Evolutionary conservation across 257 asterid genomes (phyloP).

Genomic region (Haberlea rhodopensis): DNA sequence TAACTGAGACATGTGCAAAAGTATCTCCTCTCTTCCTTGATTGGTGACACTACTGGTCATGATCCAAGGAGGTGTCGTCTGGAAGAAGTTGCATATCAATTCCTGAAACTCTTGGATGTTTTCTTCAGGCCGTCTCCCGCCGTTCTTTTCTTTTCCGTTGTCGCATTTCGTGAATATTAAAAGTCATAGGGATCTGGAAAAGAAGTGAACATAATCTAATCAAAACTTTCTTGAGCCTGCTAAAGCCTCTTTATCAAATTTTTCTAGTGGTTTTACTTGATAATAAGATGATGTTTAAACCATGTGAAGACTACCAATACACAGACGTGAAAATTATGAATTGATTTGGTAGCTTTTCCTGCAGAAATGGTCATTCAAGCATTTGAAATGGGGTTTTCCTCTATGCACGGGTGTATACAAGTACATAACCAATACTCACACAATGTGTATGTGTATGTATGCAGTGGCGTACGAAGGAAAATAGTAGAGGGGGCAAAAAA

Average conservation of each 20-base stretch:
- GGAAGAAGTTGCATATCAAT: constrained; percentile 61
- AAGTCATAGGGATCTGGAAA: constrained; percentile 90
- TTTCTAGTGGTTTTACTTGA: no score
- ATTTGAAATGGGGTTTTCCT: no score
- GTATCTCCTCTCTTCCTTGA: constrained; percentile 91
- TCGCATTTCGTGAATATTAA: constrained; percentile 89
- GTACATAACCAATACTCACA: no score
- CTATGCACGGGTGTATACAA: no score
- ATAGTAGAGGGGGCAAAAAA: no score
- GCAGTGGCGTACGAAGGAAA: no score
- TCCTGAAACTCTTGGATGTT: constrained; percentile 69
- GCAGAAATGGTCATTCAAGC: not conserved
- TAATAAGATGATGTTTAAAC: no score
- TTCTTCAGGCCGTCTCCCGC: constrained; percentile 89
- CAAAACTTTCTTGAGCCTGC: not conserved
- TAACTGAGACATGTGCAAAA: constrained; percentile 94
- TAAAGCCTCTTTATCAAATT: no score
- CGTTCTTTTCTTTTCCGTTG: constrained; percentile 92
- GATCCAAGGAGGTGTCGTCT: constrained; percentile 91
- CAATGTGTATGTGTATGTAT: no score
- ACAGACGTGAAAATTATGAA: no score
- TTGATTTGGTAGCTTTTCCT: not conserved
- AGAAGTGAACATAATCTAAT: constrained; percentile 5
- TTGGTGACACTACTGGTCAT: constrained; percentile 96
- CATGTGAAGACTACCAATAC: no score